Evolutionary conservation across 345 rosid species (phyloP).

Genomic region (Iberis pinnata): DNA sequence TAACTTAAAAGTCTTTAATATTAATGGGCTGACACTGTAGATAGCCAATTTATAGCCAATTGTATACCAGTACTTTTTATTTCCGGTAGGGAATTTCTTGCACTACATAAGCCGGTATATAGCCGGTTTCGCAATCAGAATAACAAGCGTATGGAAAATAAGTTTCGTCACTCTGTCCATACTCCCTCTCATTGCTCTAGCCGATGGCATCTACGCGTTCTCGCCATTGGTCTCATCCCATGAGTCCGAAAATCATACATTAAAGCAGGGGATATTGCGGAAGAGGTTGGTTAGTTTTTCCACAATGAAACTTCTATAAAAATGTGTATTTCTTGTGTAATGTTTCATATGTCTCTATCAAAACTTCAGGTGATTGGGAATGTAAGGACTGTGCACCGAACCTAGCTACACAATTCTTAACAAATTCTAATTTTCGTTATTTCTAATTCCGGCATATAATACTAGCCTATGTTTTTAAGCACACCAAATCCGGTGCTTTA

Average conservation of each 20-base stretch:
- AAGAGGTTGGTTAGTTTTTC: slow-evolving; percentile 52
- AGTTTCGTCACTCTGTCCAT: slow-evolving; percentile 88
- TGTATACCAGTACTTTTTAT: too few species aligned
- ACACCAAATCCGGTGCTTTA: too few species aligned
- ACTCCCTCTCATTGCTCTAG: slow-evolving; percentile 86
- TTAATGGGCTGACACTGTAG: too few species aligned
- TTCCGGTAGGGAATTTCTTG: slow-evolving; percentile 88
- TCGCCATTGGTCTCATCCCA: slow-evolving; percentile 75
- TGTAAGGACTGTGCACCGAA: slow-evolving; percentile 95
- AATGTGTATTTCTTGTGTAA: not conserved
- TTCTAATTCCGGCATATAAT: too few species aligned
- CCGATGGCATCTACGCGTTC: slow-evolving; percentile 84
- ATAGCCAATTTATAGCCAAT: too few species aligned
- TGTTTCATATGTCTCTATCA: not conserved
- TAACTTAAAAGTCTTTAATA: too few species aligned
- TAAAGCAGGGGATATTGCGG: slow-evolving; percentile 92
- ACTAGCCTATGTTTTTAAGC: too few species aligned
- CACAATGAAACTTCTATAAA: not conserved
- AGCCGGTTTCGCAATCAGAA: slow-evolving; percentile 83
- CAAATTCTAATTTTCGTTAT: too few species aligned
- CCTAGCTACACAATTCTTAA: too few species aligned
- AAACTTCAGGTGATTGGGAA: slow-evolving; percentile 77
- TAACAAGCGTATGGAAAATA: slow-evolving; percentile 85
- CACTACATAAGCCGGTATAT: slow-evolving; percentile 88
- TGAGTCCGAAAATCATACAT: slow-evolving; percentile 77